A percentile compares a stretch with the other conserved stretches of the same genome.
Evolutionary conservation across 208 protist species (phyloP).

Genomic region (Leishmania martiniquensis): DNA sequence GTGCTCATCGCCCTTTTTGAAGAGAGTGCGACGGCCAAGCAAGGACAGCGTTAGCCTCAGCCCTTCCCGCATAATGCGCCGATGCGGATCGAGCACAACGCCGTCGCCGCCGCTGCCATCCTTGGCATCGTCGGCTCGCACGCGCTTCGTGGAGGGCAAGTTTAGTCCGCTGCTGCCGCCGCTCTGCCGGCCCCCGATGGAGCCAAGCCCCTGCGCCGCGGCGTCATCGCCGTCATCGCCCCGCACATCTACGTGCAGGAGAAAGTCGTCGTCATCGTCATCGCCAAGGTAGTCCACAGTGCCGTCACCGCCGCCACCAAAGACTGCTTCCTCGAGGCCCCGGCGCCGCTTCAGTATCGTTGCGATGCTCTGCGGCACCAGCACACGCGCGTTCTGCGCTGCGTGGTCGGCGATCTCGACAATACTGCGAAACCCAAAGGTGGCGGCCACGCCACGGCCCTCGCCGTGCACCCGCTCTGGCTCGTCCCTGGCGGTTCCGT

Average conservation of each 20-base stretch:
- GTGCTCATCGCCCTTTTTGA: slow-evolving; percentile 54
- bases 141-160: slow-evolving; percentile 16
- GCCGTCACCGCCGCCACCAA: slow-evolving; percentile 11
- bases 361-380: slow-evolving; percentile 63
- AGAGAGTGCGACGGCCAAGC: slow-evolving; percentile 66
- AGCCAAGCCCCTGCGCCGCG: neutral
- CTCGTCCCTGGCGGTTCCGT: neutral
- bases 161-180: slow-evolving; percentile 1
- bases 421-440: slow-evolving; percentile 69
- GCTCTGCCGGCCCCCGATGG: neutral
- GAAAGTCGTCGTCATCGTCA: slow-evolving; percentile 68
- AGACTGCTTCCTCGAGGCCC: slow-evolving; percentile 24
- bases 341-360: slow-evolving; percentile 39
- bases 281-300: slow-evolving; percentile 26
- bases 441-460: slow-evolving; percentile 52
- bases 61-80: slow-evolving; percentile 55
- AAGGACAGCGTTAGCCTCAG: slow-evolving; percentile 59
- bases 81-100: slow-evolving; percentile 34
- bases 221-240: slow-evolving; percentile 17
- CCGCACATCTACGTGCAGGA: slow-evolving; percentile 66
- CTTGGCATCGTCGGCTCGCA: neutral
- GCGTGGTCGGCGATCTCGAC: slow-evolving; percentile 47
- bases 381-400: slow-evolving; percentile 40
- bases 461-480: slow-evolving; percentile 11
- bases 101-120: slow-evolving; percentile 1